Evolutionary conservation across 257 asterid genomes (phyloP).

Genomic region (Petunia axillaris): DNA sequence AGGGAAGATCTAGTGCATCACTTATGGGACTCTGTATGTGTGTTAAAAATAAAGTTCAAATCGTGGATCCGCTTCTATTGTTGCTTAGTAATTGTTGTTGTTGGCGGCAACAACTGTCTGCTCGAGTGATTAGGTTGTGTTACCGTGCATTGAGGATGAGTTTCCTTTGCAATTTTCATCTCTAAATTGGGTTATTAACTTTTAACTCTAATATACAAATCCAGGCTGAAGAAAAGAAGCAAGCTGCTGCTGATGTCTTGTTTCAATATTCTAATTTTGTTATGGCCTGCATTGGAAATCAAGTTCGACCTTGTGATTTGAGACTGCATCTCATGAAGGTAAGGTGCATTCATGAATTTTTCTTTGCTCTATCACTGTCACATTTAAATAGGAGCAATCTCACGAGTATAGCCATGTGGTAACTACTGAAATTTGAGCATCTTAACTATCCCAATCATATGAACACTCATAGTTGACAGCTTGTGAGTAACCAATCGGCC

Average conservation of each 20-base stretch:
- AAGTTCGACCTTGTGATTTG: constrained; percentile 88
- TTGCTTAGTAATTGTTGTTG: background rate
- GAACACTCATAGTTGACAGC: background rate
- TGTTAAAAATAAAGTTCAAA: too few species aligned
- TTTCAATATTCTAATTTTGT: constrained; percentile 84
- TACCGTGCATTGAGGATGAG: background rate
- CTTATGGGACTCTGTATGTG: too few species aligned
- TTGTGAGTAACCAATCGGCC: background rate
- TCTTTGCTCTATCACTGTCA: background rate
- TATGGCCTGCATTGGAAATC: constrained; percentile 81
- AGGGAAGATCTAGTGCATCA: too few species aligned
- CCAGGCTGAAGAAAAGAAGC: constrained; percentile 86
- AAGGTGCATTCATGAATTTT: constrained; percentile 17
- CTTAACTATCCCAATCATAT: background rate
- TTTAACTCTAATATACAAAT: background rate
- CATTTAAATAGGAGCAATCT: background rate
- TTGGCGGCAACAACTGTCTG: background rate
- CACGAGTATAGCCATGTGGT: background rate
- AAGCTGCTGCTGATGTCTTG: constrained; percentile 95
- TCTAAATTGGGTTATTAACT: background rate
- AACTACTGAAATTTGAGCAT: constrained; percentile 10
- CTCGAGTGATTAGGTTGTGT: background rate
- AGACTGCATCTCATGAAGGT: constrained; percentile 99
- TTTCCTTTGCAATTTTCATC: background rate
- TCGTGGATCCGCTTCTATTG: too few species aligned